phyloP scores from a whole-genome alignment of 2,329 filamentous ascomycete species.

The Pseudogymnoascus sp. region DNA sequence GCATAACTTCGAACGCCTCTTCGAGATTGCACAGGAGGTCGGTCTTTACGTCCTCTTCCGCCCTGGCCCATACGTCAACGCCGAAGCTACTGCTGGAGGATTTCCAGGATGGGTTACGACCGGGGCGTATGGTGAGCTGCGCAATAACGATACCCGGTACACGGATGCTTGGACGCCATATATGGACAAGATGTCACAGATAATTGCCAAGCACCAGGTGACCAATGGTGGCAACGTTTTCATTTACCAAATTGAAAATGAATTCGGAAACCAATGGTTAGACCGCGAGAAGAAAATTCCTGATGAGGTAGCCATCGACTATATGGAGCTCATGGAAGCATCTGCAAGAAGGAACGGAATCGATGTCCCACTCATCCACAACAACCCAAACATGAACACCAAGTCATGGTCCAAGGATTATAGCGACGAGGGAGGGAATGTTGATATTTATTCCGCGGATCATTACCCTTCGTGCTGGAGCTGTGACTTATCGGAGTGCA shows the following conservation, averaged over 20 bases:
- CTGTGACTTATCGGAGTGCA: constrained; percentile 54
- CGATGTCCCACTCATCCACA: constrained; percentile 48
- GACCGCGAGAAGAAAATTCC: constrained; percentile 36
- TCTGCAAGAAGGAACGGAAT: constrained; percentile 49
- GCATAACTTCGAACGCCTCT: constrained; percentile 44
- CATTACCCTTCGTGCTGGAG: constrained; percentile 53
- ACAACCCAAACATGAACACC: constrained; percentile 52
- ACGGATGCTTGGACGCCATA: constrained; percentile 48
- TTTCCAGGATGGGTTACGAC: constrained; percentile 57
- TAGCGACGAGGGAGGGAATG: constrained; percentile 46
- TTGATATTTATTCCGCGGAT: constrained; percentile 46
- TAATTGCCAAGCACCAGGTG: constrained; percentile 46
- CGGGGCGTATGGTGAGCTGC: constrained; percentile 46
- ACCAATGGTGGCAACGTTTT: constrained; percentile 50
- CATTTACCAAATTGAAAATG: constrained; percentile 52
- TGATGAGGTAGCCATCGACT: constrained; percentile 42
- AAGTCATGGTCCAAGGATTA: constrained; percentile 55
- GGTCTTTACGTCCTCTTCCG: constrained; percentile 49
- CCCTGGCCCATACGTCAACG: constrained; percentile 56
- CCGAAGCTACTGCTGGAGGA: constrained; percentile 54
- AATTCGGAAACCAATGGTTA: constrained; percentile 39
- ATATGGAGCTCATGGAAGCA: constrained; percentile 51
- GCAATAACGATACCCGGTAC: constrained; percentile 46
- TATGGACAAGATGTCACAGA: constrained; percentile 41
- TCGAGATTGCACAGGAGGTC: constrained; percentile 45